Percentiles rank a stretch among this genome's conserved stretches.
These are phyloP conservation scores for Naganishia friedmannii DNA, from an alignment of 768 basidiomycete genomes.

Conservation along the genomic window DNA sequence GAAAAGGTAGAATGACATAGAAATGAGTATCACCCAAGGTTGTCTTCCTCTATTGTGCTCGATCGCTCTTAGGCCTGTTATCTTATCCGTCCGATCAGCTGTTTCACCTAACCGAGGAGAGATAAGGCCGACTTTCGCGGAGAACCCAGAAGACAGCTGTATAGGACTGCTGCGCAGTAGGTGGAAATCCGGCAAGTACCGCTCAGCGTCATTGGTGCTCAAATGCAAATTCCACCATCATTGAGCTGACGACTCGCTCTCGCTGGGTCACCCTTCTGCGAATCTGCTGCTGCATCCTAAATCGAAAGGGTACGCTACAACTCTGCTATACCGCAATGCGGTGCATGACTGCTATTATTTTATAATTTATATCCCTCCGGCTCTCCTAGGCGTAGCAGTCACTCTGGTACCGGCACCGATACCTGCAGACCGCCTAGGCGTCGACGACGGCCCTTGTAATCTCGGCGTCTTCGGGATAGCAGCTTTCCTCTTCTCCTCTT, in stretches of 20 bases:
- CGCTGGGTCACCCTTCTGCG: too few species aligned
- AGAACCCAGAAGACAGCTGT: background rate
- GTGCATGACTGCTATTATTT: background rate
- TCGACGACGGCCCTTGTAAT: conserved; percentile 41
- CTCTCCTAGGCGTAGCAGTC: conserved; percentile 45
- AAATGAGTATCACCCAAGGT: background rate
- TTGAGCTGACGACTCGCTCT: too few species aligned
- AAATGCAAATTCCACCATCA: too few species aligned
- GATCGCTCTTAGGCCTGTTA: background rate
- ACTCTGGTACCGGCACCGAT: conserved; percentile 48
- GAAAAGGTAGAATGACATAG: too few species aligned
- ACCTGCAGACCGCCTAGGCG: conserved; percentile 49
- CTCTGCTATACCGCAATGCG: background rate
- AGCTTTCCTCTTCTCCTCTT: conserved; percentile 42
- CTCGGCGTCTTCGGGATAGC: conserved; percentile 44
- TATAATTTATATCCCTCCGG: conserved; percentile 43
- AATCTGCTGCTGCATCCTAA: too few species aligned
- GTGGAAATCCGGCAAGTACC: too few species aligned
- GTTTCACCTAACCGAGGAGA: background rate
- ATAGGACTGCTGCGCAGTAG: too few species aligned
- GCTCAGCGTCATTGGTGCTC: too few species aligned
- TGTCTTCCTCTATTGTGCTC: background rate
- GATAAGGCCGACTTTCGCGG: background rate
- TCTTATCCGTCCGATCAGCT: background rate
- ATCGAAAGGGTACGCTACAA: background rate